These are phyloP conservation scores for Zoysia pacifica DNA, from an alignment of 176 grass and related monocot species.

Conservation along the genomic window DNA sequence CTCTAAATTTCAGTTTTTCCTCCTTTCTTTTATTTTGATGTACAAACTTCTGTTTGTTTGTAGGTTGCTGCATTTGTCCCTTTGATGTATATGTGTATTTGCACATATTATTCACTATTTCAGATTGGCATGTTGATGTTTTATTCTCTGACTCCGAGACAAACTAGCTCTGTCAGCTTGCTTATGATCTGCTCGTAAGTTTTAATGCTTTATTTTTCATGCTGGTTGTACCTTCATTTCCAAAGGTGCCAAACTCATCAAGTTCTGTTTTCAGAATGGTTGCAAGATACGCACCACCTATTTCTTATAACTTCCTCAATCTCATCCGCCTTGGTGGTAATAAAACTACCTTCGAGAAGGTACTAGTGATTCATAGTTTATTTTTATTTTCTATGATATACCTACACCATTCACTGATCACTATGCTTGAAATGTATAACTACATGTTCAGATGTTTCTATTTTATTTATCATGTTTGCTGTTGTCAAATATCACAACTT, in stretches of 20 bases:
- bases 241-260: slow-evolving; percentile 24
- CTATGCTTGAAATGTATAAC: slow-evolving; percentile 7
- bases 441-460: slow-evolving; percentile 8
- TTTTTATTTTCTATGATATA: slow-evolving; percentile 13
- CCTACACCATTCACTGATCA: neutral
- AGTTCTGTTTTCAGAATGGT: slow-evolving; percentile 91
- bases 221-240: slow-evolving; percentile 29
- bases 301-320: slow-evolving; percentile 99
- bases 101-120: slow-evolving; percentile 99
- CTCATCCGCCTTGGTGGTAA: slow-evolving; percentile 88
- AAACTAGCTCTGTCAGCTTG: slow-evolving; percentile 96
- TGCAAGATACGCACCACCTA: slow-evolving; percentile 96
- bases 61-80: slow-evolving; percentile 96
- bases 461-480: slow-evolving; percentile 9
- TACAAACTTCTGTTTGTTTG: slow-evolving; percentile 32
- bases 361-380: slow-evolving; percentile 32
- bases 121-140: slow-evolving; percentile 99
- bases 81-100: slow-evolving; percentile 99
- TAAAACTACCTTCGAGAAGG: slow-evolving; percentile 99
- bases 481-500: slow-evolving; percentile 25
- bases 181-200: slow-evolving; percentile 99
- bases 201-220: slow-evolving; percentile 32
- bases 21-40: neutral
- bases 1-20: neutral
- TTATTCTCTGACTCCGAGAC: slow-evolving; percentile 94